Evolutionary conservation across 768 basidiomycete species (phyloP).

Genomic region (Tephrocybe rancida): DNA sequence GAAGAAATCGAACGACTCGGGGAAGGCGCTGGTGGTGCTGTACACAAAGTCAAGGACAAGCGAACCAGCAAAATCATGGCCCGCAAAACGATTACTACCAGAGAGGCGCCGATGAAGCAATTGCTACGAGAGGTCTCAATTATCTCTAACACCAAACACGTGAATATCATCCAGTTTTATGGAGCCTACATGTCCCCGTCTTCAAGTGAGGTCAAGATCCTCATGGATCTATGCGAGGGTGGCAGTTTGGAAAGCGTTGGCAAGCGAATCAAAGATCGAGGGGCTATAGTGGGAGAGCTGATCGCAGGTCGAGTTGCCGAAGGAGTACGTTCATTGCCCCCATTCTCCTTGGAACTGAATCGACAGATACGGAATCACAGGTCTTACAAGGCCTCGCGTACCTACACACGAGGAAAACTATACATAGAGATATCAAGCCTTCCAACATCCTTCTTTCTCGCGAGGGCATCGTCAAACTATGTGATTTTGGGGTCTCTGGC

Average conservation of each 20-base stretch:
- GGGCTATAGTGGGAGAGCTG: constrained; percentile 81
- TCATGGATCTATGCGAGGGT: constrained; percentile 91
- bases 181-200: constrained; percentile 90
- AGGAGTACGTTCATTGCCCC: constrained; percentile 59
- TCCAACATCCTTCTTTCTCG: constrained; percentile 90
- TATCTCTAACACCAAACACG: constrained; percentile 79
- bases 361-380: constrained; percentile 33
- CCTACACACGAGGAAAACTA: constrained; percentile 87
- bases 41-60: constrained; percentile 89
- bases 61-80: constrained; percentile 84
- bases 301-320: constrained; percentile 92
- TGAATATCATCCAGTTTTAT: constrained; percentile 90
- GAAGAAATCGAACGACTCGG: constrained; percentile 82
- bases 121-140: constrained; percentile 91
- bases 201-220: constrained; percentile 90
- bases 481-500: constrained; percentile 97
- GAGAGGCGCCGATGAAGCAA: constrained; percentile 90
- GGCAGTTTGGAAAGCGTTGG: constrained; percentile 90
- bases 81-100: constrained; percentile 91
- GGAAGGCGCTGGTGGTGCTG: constrained; percentile 95
- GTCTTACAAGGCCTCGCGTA: constrained; percentile 92
- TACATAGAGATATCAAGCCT: constrained; percentile 96
- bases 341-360: background rate
- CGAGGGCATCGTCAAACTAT: constrained; percentile 88
- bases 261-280: constrained; percentile 77